Conservation (phyloP, 176 grass and related monocot species). For the Carex parvula region DNA sequence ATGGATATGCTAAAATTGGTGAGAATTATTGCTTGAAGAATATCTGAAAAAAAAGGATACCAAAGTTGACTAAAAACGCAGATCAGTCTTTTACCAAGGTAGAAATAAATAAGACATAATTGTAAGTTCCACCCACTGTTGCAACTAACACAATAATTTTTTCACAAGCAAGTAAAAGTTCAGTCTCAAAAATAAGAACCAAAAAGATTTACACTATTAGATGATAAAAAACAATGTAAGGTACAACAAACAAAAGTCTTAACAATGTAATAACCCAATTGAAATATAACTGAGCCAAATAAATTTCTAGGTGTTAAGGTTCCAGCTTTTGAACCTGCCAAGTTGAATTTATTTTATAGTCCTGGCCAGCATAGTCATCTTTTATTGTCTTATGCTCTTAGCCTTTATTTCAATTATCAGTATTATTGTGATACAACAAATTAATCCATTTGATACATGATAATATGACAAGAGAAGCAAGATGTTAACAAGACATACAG, state of each 20-base stretch:
- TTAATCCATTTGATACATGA: neutral
- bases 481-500: slow-evolving; percentile 27
- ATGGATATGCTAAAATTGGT: neutral
- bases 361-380: neutral
- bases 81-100: neutral
- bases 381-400: neutral
- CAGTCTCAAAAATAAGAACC: too few relatives aligned
- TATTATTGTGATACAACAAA: neutral
- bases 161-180: too few relatives aligned
- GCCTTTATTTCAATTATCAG: neutral
- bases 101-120: neutral
- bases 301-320: neutral
- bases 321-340: neutral
- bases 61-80: neutral
- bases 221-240: too few relatives aligned
- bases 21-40: neutral
- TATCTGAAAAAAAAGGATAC: neutral
- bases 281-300: neutral
- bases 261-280: neutral
- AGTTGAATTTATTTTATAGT: neutral
- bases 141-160: too few relatives aligned
- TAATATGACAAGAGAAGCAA: neutral
- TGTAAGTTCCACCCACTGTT: neutral
- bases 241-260: too few relatives aligned
- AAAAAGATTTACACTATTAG: too few relatives aligned